Base-by-base conservation (phyloP, 2,329 filamentous ascomycete species). In the Monosporascus sp. region DNA sequence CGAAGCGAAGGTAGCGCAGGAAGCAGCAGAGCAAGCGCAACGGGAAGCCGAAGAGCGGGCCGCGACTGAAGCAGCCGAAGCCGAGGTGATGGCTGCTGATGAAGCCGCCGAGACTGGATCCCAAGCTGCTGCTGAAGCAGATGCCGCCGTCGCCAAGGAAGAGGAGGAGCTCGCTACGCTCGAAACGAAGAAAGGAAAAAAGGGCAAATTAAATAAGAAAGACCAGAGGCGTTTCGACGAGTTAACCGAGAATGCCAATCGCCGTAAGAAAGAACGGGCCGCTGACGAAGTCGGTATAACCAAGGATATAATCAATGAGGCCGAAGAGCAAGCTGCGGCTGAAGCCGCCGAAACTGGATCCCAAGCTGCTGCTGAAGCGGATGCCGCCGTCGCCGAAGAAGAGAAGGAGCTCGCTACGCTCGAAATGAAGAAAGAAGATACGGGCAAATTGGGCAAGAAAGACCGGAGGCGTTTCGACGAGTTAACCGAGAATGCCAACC, bases 211-310 rank as follows among this genome's bases (percentile, higher is more conserved):
- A n/a, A 59, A 72, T 50, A 66, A 71, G 58, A 68, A 64, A 52
- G 71, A 72, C 46, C 64, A 60, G 48, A 55, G 44, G 47, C 57
- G 61, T 28, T 51, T 62, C 20, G 57, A 62, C 22, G 59, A 62
- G n/a, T 56, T 63, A n/a, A 56, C 24, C 24, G 68, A 67, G 44
- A 71, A 63, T 15, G 63, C 58, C 17, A 58, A 64, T 7, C 60
- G 58, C 49, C 69, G 67, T 41, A 66, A 62, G 35, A 63, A 67
- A 7, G 65, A 66, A 48, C 62, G 72, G 22, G 70, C 68, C 15
- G 68, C 68, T 18, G 68, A 69, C 48, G 68, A 71, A 38, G 71
- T 70, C 15, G 68, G 71, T 49, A 72, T 75, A 52, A 67, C 62
- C 35, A 63, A 11, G 14, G 56, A 22, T 22, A 22, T 22, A 22